Evolutionary conservation across 331 rosid species (phyloP).

Genomic region (Acacia concinna): DNA sequence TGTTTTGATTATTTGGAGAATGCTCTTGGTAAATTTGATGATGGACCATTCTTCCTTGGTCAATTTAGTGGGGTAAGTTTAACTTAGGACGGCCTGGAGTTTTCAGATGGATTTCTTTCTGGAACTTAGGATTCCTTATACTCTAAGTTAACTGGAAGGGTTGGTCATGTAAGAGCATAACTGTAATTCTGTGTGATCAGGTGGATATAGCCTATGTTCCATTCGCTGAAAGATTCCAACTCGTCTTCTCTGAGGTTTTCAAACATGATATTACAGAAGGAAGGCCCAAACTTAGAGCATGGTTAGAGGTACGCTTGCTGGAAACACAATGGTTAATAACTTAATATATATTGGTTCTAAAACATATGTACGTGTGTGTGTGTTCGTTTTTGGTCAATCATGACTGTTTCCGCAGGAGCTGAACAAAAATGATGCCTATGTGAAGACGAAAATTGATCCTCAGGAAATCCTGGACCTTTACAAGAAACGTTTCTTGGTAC

Average conservation of each 20-base stretch:
- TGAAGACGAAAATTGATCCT: constrained; percentile 50
- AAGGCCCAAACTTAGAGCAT: constrained; percentile 53
- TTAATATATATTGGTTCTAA: constrained; percentile 2
- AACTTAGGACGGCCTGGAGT: background rate
- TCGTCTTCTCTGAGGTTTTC: constrained; percentile 35
- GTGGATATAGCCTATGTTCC: constrained; percentile 20
- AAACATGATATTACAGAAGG: constrained; percentile 51
- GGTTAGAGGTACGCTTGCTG: constrained; percentile 42
- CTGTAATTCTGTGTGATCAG: background rate
- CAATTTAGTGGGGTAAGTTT: constrained; percentile 66
- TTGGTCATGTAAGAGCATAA: background rate
- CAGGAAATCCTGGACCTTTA: constrained; percentile 35
- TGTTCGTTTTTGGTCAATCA: background rate
- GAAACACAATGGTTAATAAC: background rate
- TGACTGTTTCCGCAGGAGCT: too few relatives aligned
- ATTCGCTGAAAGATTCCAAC: constrained; percentile 50
- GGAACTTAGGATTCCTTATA: background rate
- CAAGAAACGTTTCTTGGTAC: constrained; percentile 49
- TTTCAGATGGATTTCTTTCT: background rate
- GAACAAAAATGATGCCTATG: constrained; percentile 57
- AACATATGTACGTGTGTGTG: background rate
- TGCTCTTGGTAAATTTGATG: constrained; percentile 65
- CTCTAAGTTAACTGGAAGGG: background rate
- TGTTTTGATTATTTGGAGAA: constrained; percentile 78
- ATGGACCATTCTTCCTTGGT: constrained; percentile 74